Evolutionary conservation across 192 early-diverging fungal species (phyloP).

Genomic region (Backusella mclennaniae): DNA sequence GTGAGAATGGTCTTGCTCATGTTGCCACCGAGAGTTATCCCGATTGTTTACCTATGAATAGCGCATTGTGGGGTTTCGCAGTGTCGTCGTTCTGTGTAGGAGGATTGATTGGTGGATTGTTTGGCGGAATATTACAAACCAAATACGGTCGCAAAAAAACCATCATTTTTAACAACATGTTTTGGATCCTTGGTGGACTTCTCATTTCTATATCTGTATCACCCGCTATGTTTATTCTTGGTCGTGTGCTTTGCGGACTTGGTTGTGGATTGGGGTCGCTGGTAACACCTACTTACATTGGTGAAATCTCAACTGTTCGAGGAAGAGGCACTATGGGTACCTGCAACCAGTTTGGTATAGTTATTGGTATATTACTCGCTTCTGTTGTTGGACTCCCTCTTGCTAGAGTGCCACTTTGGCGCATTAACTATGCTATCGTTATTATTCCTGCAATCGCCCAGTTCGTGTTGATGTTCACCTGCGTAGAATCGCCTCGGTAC

Average conservation of each 20-base stretch:
- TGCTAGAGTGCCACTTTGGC: conserved; percentile 64
- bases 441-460: conserved; percentile 61
- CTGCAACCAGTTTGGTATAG: conserved; percentile 73
- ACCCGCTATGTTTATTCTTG: conserved; percentile 64
- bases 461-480: conserved; percentile 59
- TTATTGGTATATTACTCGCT: conserved; percentile 75
- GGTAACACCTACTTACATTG: conserved; percentile 66
- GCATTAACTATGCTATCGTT: conserved; percentile 64
- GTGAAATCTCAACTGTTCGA: conserved; percentile 73
- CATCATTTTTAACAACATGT: conserved; percentile 67
- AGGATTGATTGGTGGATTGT: conserved; percentile 53
- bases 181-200: conserved; percentile 64
- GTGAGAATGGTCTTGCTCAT: conserved; percentile 4
- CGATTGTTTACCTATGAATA: conserved; percentile 35
- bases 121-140: conserved; percentile 45
- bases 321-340: conserved; percentile 71
- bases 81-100: conserved; percentile 49
- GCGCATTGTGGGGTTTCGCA: conserved; percentile 40
- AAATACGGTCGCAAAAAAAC: conserved; percentile 50
- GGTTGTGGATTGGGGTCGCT: conserved; percentile 67
- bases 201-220: conserved; percentile 61
- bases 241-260: conserved; percentile 72
- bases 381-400: conserved; percentile 64
- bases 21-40: conserved; percentile 6
- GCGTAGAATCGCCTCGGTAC: conserved; percentile 79